phyloP scores from a whole-genome alignment of 139 green algal genomes.

The Picochlorum sp. region DNA sequence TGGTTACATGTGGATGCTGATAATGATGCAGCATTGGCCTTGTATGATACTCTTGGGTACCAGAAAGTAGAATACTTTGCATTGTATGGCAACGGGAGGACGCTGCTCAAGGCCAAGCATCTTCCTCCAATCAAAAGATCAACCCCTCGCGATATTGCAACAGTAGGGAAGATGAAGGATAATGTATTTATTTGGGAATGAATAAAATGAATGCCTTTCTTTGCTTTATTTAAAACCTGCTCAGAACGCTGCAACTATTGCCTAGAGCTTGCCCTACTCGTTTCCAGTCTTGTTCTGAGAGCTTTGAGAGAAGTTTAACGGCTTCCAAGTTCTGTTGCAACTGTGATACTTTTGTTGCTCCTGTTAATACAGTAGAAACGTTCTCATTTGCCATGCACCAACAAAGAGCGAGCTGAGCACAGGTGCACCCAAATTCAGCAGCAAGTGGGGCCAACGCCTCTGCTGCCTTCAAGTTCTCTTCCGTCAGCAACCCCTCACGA shows the following conservation, averaged over 20 bases:
- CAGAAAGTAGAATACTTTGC: slow-evolving; percentile 9
- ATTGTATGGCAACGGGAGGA: neutral
- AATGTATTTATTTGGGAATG: slow-evolving; percentile 3
- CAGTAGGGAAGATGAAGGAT: neutral
- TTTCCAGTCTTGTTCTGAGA: neutral
- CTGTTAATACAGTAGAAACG: slow-evolving; percentile 74
- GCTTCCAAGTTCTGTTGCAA: slow-evolving; percentile 42
- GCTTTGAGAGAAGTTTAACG: slow-evolving; percentile 61
- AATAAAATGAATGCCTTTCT: neutral
- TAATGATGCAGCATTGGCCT: slow-evolving; percentile 31
- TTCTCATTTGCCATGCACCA: slow-evolving; percentile 67
- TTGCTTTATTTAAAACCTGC: slow-evolving; percentile 1
- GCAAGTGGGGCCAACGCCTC: slow-evolving; percentile 61
- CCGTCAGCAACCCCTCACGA: slow-evolving; percentile 11
- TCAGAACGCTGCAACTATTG: neutral
- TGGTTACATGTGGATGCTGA: slow-evolving; percentile 50
- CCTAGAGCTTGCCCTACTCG: neutral
- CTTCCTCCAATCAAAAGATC: too few species aligned
- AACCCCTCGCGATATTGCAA: neutral
- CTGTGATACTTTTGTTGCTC: slow-evolving; percentile 52
- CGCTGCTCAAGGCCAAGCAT: neutral
- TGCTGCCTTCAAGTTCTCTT: slow-evolving; percentile 41
- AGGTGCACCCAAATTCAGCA: slow-evolving; percentile 47
- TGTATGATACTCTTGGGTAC: slow-evolving; percentile 45
- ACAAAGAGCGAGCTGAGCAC: slow-evolving; percentile 69